Conservation (phyloP, 176 grass and related monocot genomes). For the Carex pumila region DNA sequence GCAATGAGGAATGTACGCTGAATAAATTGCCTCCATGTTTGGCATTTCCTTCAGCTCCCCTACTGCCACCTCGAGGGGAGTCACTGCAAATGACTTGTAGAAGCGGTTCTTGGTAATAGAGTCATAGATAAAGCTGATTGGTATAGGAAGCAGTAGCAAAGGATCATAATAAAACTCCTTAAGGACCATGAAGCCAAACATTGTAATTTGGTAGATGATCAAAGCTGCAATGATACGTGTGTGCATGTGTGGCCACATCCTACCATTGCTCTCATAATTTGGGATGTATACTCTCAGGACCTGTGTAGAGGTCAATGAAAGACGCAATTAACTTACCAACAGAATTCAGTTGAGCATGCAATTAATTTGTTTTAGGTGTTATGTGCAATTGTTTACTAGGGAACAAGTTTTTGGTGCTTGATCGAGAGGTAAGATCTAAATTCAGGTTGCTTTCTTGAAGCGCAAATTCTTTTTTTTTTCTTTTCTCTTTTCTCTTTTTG, state of each 20-base stretch:
- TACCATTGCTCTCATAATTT: conserved; percentile 68
- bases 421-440: not conserved
- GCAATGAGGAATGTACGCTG: conserved; percentile 53
- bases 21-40: conserved; percentile 60
- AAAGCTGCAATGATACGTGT: conserved; percentile 49
- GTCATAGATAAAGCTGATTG: conserved; percentile 49
- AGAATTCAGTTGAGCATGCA: too few species aligned
- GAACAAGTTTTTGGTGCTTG: not conserved
- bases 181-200: conserved; percentile 56
- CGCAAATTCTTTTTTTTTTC: not conserved
- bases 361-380: not conserved
- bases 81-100: conserved; percentile 51
- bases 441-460: not conserved
- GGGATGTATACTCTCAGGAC: conserved; percentile 67
- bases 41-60: conserved; percentile 45
- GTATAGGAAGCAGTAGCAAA: conserved; percentile 33
- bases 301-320: conserved; percentile 26
- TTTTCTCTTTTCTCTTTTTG: too few species aligned
- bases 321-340: too few species aligned
- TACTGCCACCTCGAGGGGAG: conserved; percentile 58
- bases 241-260: conserved; percentile 98
- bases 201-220: conserved; percentile 70
- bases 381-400: not conserved
- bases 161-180: conserved; percentile 19
- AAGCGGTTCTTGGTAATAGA: conserved; percentile 52